A percentile compares a stretch with the other conserved stretches of the same genome.
These are phyloP conservation scores for Drechslerella stenobrocha DNA, from an alignment of 2,329 filamentous ascomycete species.

Conservation along the genomic window DNA sequence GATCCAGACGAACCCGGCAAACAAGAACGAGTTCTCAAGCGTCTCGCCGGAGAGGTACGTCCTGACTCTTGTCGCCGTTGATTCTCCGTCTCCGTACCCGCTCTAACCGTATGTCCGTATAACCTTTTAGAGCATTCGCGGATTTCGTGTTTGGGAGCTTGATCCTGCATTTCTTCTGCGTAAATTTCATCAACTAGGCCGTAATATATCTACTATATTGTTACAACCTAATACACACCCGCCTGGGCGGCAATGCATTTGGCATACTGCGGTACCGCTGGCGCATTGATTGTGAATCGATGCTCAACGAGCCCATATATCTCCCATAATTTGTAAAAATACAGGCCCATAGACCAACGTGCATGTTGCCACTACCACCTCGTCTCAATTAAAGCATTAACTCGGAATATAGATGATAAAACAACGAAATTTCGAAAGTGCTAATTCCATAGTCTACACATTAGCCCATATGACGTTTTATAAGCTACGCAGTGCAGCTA, in stretches of 20 bases:
- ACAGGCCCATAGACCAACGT: too few relatives aligned
- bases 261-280: too few relatives aligned
- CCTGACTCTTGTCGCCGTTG: constrained; percentile 29
- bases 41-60: constrained; percentile 77
- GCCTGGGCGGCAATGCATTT: neutral
- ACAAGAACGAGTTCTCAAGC: constrained; percentile 74
- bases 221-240: neutral
- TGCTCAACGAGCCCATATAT: too few relatives aligned
- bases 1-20: constrained; percentile 85
- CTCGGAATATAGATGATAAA: neutral
- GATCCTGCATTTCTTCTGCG: constrained; percentile 96
- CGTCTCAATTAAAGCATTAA: neutral
- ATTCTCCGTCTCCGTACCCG: too few relatives aligned
- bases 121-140: constrained; percentile 77
- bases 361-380: too few relatives aligned
- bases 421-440: neutral
- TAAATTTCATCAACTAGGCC: constrained; percentile 96
- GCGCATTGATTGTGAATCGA: too few relatives aligned
- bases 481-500: constrained; percentile 14
- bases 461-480: constrained; percentile 13
- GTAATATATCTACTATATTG: constrained; percentile 20
- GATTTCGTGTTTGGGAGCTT: constrained; percentile 94
- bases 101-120: too few relatives aligned
- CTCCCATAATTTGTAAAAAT: too few relatives aligned
- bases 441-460: constrained; percentile 43